Percentiles rank a stretch among this genome's conserved stretches.
phyloP scores from a whole-genome alignment of 768 basidiomycete genomes.

The Boletus reticuloceps region DNA sequence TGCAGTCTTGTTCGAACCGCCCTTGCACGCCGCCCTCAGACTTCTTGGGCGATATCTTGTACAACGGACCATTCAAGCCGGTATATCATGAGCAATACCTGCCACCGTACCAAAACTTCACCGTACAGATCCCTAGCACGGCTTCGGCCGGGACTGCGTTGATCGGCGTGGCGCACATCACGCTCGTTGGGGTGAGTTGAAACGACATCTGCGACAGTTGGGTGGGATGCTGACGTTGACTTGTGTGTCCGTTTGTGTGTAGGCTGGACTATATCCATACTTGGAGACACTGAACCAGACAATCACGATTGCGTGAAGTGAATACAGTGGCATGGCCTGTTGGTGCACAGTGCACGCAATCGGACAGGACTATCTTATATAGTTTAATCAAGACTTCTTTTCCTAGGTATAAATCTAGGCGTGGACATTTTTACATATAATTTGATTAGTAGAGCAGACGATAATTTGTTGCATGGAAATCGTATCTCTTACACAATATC shows the following conservation, averaged over 20 bases:
- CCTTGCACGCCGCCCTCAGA: slow-evolving; percentile 26
- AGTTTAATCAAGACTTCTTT: too few species aligned
- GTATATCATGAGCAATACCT: slow-evolving; percentile 6
- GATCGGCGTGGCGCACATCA: slow-evolving; percentile 36
- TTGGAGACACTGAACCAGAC: slow-evolving; percentile 35
- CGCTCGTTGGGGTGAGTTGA: slow-evolving; percentile 40
- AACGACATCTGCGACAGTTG: not conserved
- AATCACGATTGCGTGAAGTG: slow-evolving; percentile 19
- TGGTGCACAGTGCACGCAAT: too few species aligned
- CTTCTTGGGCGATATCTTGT: slow-evolving; percentile 42
- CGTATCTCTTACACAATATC: too few species aligned
- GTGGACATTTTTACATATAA: too few species aligned
- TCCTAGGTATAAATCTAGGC: too few species aligned
- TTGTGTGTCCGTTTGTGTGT: not conserved
- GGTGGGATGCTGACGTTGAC: not conserved
- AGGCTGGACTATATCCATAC: slow-evolving; percentile 35
- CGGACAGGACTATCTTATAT: too few species aligned
- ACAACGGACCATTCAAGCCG: slow-evolving; percentile 44
- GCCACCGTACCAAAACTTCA: slow-evolving; percentile 44
- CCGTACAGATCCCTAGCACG: slow-evolving; percentile 37
- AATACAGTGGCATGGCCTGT: too few species aligned
- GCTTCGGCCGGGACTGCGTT: slow-evolving; percentile 30
- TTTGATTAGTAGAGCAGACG: too few species aligned
- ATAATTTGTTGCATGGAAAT: too few species aligned
- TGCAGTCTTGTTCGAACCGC: slow-evolving; percentile 37